Conservation (phyloP, 495 filamentous ascomycete species). For the Aspergillus kassunensis region DNA sequence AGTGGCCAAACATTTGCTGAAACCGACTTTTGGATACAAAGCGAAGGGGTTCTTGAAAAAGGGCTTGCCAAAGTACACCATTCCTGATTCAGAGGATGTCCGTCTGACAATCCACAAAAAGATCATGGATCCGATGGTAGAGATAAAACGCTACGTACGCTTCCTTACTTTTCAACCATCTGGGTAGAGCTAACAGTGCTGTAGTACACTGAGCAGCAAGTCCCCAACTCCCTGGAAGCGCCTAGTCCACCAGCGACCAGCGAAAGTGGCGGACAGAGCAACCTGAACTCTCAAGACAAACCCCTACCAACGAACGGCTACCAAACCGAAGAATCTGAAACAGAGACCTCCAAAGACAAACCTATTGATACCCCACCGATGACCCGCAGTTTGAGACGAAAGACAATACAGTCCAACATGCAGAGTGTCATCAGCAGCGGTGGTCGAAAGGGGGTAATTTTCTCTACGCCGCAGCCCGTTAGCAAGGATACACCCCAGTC, state of each 20-base stretch:
- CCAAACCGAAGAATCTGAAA: neutral
- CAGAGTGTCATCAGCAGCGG: neutral
- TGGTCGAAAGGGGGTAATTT: neutral
- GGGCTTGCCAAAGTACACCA: constrained; percentile 23
- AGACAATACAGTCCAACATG: neutral
- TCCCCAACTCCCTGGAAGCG: neutral
- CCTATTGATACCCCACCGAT: neutral
- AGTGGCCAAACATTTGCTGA: constrained; percentile 25
- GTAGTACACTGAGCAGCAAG: constrained; percentile 6
- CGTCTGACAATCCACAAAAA: constrained; percentile 21
- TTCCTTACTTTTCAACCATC: neutral
- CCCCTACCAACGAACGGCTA: neutral
- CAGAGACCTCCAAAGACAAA: neutral
- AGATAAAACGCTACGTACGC: constrained; percentile 39
- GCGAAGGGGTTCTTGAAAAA: constrained; percentile 20
- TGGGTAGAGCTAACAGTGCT: constrained; percentile 3
- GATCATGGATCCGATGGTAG: constrained; percentile 33
- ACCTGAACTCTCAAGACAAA: constrained; percentile 1
- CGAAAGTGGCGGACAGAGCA: neutral
- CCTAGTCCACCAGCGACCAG: constrained; percentile 1
- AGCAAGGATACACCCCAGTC: neutral
- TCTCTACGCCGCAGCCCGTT: neutral
- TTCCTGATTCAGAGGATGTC: constrained; percentile 19
- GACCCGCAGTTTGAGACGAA: neutral
- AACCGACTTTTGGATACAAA: constrained; percentile 26